Conservation (phyloP, 148 eudicot species). For the Arbutus unedo region DNA sequence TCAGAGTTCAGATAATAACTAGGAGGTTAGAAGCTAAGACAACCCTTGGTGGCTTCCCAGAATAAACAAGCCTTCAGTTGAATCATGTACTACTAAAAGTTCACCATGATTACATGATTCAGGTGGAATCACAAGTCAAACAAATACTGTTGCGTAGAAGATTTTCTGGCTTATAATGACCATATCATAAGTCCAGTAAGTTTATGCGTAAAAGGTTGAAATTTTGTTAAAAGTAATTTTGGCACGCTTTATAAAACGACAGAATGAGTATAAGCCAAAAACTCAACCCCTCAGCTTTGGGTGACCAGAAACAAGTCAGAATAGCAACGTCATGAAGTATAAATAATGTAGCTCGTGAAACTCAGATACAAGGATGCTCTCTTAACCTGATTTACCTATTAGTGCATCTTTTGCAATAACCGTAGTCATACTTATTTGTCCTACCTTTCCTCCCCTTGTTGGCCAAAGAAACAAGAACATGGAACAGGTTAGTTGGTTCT, state of each 20-base stretch:
- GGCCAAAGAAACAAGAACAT: background rate
- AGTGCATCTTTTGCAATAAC: background rate
- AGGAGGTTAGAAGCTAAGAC: background rate
- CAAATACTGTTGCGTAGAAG: background rate
- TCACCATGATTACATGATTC: background rate
- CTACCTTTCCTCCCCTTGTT: background rate
- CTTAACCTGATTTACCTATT: background rate
- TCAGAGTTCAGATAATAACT: background rate
- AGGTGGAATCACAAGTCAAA: background rate
- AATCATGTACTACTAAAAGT: background rate
- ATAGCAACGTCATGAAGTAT: background rate
- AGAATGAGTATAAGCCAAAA: background rate
- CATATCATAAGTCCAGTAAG: background rate
- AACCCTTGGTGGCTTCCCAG: background rate
- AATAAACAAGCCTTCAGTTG: background rate
- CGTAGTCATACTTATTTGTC: background rate
- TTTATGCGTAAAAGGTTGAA: background rate
- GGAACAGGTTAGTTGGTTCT: background rate
- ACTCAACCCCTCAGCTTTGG: background rate
- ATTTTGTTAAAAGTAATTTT: background rate
- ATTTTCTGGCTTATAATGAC: background rate
- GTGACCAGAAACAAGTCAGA: background rate
- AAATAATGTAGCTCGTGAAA: background rate
- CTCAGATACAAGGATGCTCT: background rate
- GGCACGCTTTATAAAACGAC: background rate